Conservation (phyloP, 345 rosid genomes). For the Firmiana major region DNA sequence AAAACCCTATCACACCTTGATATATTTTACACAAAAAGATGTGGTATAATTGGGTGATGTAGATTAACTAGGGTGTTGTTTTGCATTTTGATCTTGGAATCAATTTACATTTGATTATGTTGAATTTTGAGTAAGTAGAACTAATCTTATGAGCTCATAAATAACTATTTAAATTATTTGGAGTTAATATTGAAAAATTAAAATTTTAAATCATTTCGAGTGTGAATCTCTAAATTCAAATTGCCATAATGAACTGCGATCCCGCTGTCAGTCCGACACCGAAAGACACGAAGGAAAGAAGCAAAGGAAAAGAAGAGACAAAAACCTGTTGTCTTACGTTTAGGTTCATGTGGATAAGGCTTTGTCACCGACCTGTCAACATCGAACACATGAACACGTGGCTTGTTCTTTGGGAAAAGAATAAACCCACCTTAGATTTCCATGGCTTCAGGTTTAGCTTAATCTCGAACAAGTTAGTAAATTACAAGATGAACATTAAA, state of each 20-base stretch:
- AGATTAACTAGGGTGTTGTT: not conserved
- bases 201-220: too few relatives aligned
- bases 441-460: not conserved
- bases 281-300: not conserved
- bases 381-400: conserved; percentile 21
- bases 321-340: not conserved
- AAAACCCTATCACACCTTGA: too few relatives aligned
- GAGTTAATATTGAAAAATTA: too few relatives aligned
- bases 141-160: too few relatives aligned
- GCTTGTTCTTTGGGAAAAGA: conserved; percentile 27
- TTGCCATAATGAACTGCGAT: too few relatives aligned
- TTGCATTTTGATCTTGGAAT: not conserved
- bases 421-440: conserved; percentile 6
- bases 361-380: conserved; percentile 25
- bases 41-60: too few relatives aligned
- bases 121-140: too few relatives aligned
- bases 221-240: too few relatives aligned
- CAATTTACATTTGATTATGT: not conserved
- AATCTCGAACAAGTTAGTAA: not conserved
- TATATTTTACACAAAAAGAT: too few relatives aligned
- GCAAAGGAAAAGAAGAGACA: not conserved
- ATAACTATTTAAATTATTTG: too few relatives aligned
- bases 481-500: too few relatives aligned
- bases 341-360: not conserved
- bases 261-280: not conserved